Percentiles rank a stretch among this genome's conserved stretches.
Conservation (phyloP, 2,329 filamentous ascomycete species). For the Plectosphaerella plurivora region DNA sequence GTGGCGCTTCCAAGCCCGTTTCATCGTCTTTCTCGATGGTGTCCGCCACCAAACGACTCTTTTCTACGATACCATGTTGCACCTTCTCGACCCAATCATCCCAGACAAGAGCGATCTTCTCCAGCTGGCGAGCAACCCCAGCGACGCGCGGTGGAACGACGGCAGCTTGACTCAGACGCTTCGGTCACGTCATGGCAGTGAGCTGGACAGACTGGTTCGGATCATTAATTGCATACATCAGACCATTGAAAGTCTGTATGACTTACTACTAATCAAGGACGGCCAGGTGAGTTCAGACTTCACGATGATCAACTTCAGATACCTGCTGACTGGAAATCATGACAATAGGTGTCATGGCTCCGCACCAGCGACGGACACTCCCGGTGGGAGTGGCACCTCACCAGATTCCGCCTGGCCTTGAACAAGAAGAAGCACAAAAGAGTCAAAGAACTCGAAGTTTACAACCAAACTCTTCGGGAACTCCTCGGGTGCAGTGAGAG, state of each 20-base stretch:
- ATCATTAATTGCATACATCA: background rate
- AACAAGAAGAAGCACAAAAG: background rate
- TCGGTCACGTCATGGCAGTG: background rate
- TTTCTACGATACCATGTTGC: background rate
- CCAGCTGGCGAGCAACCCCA: background rate
- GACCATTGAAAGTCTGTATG: background rate
- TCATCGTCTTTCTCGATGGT: background rate
- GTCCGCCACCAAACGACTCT: background rate
- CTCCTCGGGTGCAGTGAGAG: background rate
- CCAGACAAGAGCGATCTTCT: background rate
- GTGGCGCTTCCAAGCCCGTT: background rate
- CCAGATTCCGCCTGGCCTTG: background rate
- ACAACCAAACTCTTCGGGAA: background rate
- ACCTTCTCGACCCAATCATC: background rate
- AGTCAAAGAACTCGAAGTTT: background rate
- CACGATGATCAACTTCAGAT: background rate
- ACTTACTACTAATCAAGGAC: background rate
- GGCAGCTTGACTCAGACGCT: background rate
- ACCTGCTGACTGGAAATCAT: background rate
- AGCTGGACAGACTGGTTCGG: background rate
- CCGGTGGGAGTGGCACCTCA: background rate
- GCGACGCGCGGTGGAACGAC: background rate
- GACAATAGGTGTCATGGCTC: background rate
- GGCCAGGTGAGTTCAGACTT: background rate
- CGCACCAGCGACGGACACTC: too few relatives aligned